Evolutionary conservation across 805 yeast genomes (phyloP).

Genomic region (Limtongozyma cylindracea): DNA sequence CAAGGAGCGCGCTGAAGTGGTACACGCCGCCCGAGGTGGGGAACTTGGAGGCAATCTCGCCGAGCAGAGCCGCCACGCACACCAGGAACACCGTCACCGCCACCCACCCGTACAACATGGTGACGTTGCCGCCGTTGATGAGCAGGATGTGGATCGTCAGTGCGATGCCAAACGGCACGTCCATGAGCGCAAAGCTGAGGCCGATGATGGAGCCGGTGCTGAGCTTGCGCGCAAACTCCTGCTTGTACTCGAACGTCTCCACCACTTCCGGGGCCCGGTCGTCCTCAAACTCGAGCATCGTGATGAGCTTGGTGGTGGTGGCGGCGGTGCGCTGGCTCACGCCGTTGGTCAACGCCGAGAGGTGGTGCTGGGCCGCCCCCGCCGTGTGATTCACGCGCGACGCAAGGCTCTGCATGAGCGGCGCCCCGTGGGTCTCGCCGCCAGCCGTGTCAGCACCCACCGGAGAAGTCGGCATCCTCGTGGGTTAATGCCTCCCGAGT

Average conservation of each 20-base stretch:
- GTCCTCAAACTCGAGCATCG: conserved; percentile 5
- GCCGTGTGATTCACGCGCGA: no score
- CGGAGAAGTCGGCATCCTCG: no score
- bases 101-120: conserved; percentile 55
- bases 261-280: conserved; percentile 27
- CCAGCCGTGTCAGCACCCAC: no score
- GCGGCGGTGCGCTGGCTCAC: no score
- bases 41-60: conserved; percentile 56
- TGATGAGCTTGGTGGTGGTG: no score
- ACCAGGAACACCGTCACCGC: conserved; percentile 37
- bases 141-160: conserved; percentile 49
- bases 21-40: conserved; percentile 61
- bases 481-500: no score
- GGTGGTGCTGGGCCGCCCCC: no score
- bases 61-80: conserved; percentile 42
- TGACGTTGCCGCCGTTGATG: conserved; percentile 54
- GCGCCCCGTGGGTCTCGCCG: no score
- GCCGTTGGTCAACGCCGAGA: no score
- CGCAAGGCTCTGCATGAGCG: no score
- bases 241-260: conserved; percentile 53
- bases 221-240: conserved; percentile 40
- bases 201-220: conserved; percentile 53
- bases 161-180: conserved; percentile 58
- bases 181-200: conserved; percentile 59
- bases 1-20: conserved; percentile 50